Evolutionary conservation across 2,329 filamentous ascomycete genomes (phyloP).

Genomic region (Fusarium torulosum): DNA sequence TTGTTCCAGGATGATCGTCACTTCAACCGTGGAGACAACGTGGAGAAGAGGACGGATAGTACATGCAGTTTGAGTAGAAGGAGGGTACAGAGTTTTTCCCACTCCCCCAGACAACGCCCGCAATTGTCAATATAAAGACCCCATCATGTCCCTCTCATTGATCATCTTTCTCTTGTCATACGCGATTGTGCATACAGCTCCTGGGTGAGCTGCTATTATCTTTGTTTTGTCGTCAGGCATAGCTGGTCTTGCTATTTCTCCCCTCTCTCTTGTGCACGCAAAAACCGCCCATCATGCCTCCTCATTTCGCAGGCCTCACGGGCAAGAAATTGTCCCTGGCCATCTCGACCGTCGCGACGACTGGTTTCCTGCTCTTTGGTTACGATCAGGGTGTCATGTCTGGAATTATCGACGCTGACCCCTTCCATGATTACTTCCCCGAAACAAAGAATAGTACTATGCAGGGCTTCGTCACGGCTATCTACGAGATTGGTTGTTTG

Average conservation of each 20-base stretch:
- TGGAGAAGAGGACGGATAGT: conserved; percentile 1
- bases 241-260: conserved; percentile 38
- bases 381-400: conserved; percentile 69
- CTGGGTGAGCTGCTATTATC: conserved; percentile 28
- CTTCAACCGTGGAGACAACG: conserved; percentile 30
- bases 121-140: conserved; percentile 35
- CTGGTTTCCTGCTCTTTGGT: conserved; percentile 71
- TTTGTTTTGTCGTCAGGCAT: conserved; percentile 18
- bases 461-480: conserved; percentile 62
- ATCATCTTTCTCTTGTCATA: background rate
- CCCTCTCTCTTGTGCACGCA: background rate
- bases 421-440: conserved; percentile 63
- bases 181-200: conserved; percentile 25
- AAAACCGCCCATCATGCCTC: conserved; percentile 57
- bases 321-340: conserved; percentile 68
- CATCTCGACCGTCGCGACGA: conserved; percentile 73
- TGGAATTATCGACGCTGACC: conserved; percentile 64
- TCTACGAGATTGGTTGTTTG: conserved; percentile 67
- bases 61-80: conserved; percentile 3
- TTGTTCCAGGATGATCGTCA: conserved; percentile 39
- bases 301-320: conserved; percentile 69
- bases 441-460: conserved; percentile 60
- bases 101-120: conserved; percentile 5
- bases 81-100: conserved; percentile 18
- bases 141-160: background rate